Evolutionary conservation across 495 filamentous ascomycete species (phyloP).

Genomic region (Lineolata rhizophorae): DNA sequence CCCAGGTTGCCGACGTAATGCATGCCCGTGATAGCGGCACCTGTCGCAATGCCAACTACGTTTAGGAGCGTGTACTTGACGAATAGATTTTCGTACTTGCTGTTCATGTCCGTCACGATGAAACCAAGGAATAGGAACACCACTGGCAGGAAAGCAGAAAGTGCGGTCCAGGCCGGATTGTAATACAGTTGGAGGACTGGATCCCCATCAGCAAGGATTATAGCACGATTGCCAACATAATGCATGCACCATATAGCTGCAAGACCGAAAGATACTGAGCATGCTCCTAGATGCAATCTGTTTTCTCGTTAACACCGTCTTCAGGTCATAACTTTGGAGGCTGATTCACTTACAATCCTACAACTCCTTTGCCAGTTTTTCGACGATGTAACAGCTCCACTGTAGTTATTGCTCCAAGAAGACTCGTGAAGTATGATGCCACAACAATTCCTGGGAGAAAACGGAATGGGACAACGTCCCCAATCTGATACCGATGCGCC

Average conservation of each 20-base stretch:
- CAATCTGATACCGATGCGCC: conserved; percentile 8
- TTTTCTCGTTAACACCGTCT: background rate
- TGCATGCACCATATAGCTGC: conserved; percentile 76
- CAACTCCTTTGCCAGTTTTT: conserved; percentile 10
- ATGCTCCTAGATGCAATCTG: conserved; percentile 49
- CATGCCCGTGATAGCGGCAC: conserved; percentile 64
- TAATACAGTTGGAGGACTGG: conserved; percentile 47
- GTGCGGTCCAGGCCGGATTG: conserved; percentile 43
- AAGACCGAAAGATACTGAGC: conserved; percentile 59
- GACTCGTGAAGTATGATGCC: conserved; percentile 57
- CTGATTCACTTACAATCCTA: conserved; percentile 14
- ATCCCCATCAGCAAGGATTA: conserved; percentile 39
- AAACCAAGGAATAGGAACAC: conserved; percentile 53
- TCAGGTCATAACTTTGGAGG: conserved; percentile 4
- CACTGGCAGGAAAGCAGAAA: conserved; percentile 68
- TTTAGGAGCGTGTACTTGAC: conserved; percentile 10
- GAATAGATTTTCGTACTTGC: conserved; percentile 22
- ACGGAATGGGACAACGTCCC: conserved; percentile 25
- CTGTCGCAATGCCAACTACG: conserved; percentile 43
- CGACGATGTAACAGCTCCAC: conserved; percentile 63
- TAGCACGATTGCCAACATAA: conserved; percentile 67
- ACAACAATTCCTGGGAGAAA: conserved; percentile 44
- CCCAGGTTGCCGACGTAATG: conserved; percentile 74
- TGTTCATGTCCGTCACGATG: conserved; percentile 25
- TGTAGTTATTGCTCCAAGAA: conserved; percentile 53